Percentiles rank a stretch among this genome's conserved stretches.
phyloP scores from a whole-genome alignment of 2,329 filamentous ascomycete species.

The Penicillium capsulatum region DNA sequence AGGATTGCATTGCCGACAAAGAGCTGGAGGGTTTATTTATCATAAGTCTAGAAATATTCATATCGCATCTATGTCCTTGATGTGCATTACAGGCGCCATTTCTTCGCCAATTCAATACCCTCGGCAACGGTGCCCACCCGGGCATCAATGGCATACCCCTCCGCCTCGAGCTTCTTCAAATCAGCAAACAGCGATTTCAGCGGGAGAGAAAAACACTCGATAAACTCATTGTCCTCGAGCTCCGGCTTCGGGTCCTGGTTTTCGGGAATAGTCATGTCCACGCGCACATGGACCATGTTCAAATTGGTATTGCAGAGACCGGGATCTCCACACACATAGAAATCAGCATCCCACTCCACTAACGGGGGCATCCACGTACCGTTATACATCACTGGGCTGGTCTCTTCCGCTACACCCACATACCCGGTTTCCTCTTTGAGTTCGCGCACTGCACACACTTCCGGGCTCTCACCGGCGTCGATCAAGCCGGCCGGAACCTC shows the following conservation, averaged over 20 bases:
- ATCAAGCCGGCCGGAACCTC: slow-evolving; percentile 60
- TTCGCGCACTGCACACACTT: slow-evolving; percentile 55
- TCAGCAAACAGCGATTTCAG: slow-evolving; percentile 61
- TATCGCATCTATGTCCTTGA: slow-evolving; percentile 1
- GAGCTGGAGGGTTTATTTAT: too few relatives aligned
- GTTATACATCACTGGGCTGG: slow-evolving; percentile 44
- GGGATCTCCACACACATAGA: slow-evolving; percentile 42
- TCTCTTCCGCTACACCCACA: slow-evolving; percentile 47
- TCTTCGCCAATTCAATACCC: slow-evolving; percentile 68
- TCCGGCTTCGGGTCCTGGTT: slow-evolving; percentile 66
- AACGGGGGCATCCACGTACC: slow-evolving; percentile 26
- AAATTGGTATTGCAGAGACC: slow-evolving; percentile 50
- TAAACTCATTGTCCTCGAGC: slow-evolving; percentile 76
- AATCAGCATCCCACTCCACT: too few relatives aligned
- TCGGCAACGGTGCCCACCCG: slow-evolving; percentile 73
- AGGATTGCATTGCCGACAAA: too few relatives aligned
- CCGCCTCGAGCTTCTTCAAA: slow-evolving; percentile 61
- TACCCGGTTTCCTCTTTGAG: slow-evolving; percentile 62
- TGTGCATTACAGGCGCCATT: slow-evolving; percentile 16
- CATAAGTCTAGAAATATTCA: too few relatives aligned
- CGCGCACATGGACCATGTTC: slow-evolving; percentile 62
- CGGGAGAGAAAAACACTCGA: slow-evolving; percentile 70
- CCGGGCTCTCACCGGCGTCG: slow-evolving; percentile 54
- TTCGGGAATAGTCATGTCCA: slow-evolving; percentile 64
- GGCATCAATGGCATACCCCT: slow-evolving; percentile 76